phyloP scores from a whole-genome alignment of 768 basidiomycete species.

The Rhizopogon vulgaris region DNA sequence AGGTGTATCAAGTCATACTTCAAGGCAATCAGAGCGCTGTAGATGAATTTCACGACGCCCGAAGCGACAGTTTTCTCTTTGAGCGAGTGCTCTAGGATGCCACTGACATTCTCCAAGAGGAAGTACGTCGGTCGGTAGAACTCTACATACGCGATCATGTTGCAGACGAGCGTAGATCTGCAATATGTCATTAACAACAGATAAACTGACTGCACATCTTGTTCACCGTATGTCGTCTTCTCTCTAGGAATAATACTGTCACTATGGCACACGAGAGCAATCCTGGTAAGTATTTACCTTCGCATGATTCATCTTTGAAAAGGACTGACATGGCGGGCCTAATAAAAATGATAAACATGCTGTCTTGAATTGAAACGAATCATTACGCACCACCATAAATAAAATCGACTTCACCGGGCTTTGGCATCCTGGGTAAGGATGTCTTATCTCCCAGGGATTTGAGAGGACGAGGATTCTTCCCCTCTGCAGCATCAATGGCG shows the following conservation, averaged over 20 bases:
- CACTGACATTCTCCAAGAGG: constrained; percentile 68
- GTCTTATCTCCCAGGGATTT: constrained; percentile 33
- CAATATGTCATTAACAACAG: not conserved
- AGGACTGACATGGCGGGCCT: constrained; percentile 78
- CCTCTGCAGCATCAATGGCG: constrained; percentile 43
- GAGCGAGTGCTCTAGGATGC: constrained; percentile 48
- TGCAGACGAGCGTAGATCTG: constrained; percentile 59
- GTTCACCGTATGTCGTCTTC: constrained; percentile 54
- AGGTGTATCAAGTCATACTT: constrained; percentile 39
- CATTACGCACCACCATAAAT: constrained; percentile 60
- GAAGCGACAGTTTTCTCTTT: constrained; percentile 36
- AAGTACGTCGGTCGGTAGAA: constrained; percentile 57
- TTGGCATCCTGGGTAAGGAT: constrained; percentile 45
- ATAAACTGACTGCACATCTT: not conserved
- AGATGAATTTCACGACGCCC: constrained; percentile 64
- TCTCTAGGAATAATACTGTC: constrained; percentile 29
- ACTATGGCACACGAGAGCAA: not conserved
- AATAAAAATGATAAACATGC: not conserved
- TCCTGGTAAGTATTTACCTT: constrained; percentile 35
- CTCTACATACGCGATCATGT: constrained; percentile 68
- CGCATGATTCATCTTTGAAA: constrained; percentile 56
- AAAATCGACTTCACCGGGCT: constrained; percentile 56
- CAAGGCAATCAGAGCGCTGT: constrained; percentile 51
- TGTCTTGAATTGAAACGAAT: not conserved
- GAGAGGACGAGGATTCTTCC: constrained; percentile 34